These are phyloP conservation scores for Gentiana dahurica DNA, from an alignment of 257 asterid genomes.

Conservation along the genomic window DNA sequence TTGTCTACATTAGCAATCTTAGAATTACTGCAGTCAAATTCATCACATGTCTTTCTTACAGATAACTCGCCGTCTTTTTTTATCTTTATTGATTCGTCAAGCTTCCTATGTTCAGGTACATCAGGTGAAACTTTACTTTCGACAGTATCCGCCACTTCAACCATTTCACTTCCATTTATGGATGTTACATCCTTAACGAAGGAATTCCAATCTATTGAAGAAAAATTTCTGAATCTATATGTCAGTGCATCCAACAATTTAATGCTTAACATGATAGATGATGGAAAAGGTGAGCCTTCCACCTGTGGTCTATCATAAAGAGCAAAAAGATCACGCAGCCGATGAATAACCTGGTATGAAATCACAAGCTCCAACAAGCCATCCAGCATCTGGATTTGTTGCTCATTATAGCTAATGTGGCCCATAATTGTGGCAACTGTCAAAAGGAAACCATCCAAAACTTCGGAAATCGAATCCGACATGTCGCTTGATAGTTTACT, in stretches of 20 bases:
- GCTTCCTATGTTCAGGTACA: constrained; percentile 39
- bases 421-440: constrained; percentile 68
- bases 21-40: constrained; percentile 19
- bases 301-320: constrained; percentile 95
- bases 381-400: constrained; percentile 75
- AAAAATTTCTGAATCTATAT: constrained; percentile 61
- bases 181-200: constrained; percentile 28
- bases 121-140: constrained; percentile 31
- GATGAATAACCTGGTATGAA: constrained; percentile 83
- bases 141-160: constrained; percentile 21
- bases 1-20: constrained; percentile 19
- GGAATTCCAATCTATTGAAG: constrained; percentile 65
- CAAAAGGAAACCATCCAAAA: constrained; percentile 80
- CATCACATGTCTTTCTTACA: constrained; percentile 21
- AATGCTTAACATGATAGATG: constrained; percentile 79
- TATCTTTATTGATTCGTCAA: constrained; percentile 24
- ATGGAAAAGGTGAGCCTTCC: constrained; percentile 96
- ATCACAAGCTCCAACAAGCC: constrained; percentile 84
- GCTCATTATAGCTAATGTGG: constrained; percentile 47
- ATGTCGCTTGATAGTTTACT: constrained; percentile 53
- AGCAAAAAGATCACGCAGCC: constrained; percentile 90
- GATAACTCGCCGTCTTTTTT: constrained; percentile 16
- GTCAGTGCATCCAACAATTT: constrained; percentile 71
- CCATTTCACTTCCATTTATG: constrained; percentile 17
- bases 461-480: constrained; percentile 61